Evolutionary conservation across 345 rosid genomes (phyloP).

Genomic region (Erucastrum elatum): DNA sequence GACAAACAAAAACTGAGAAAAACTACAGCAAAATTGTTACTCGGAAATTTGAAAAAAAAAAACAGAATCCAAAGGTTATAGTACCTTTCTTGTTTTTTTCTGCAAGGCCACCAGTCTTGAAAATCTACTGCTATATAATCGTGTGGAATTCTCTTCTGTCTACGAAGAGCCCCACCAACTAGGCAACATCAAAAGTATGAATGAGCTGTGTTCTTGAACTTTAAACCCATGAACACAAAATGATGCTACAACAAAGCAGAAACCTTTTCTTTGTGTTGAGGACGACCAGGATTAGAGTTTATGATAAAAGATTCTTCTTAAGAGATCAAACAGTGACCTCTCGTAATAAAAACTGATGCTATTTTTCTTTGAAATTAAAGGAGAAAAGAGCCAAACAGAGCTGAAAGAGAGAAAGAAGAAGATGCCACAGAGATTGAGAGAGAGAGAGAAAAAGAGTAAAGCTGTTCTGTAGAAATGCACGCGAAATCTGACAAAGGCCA

Average conservation of each 20-base stretch:
- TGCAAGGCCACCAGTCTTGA: neutral
- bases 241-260: conserved; percentile 27
- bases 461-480: conserved; percentile 21
- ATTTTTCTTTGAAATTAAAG: neutral
- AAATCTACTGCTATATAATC: conserved; percentile 15
- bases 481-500: conserved; percentile 45
- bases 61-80: neutral
- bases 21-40: neutral
- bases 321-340: conserved; percentile 34
- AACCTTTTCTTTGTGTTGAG: conserved; percentile 10
- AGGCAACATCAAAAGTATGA: conserved; percentile 50
- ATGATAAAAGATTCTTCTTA: conserved; percentile 29
- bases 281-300: conserved; percentile 17
- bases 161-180: conserved; percentile 40
- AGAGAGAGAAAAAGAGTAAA: neutral
- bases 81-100: conserved; percentile 9
- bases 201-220: conserved; percentile 52
- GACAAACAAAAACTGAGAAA: neutral
- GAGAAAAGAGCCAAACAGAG: neutral
- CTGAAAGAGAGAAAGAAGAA: conserved; percentile 24
- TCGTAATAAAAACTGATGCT: conserved; percentile 26
- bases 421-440: neutral
- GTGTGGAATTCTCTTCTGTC: neutral
- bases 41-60: neutral
- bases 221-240: conserved; percentile 37